Conservation (phyloP, 441 rosid species). For the Gossypium lobatum region DNA sequence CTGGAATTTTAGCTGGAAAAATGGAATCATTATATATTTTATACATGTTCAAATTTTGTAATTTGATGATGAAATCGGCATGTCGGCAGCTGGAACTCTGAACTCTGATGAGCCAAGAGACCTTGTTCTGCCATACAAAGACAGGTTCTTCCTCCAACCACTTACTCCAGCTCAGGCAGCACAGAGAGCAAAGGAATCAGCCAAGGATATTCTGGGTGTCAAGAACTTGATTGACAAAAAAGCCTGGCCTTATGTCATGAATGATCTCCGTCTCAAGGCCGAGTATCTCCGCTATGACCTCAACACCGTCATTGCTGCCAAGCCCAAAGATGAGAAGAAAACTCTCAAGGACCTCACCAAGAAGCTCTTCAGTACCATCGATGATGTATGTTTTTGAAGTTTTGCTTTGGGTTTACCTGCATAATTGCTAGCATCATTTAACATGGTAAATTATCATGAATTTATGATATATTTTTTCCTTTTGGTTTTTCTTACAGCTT, state of each 20-base stretch:
- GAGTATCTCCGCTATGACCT: slow-evolving; percentile 77
- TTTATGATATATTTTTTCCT: not conserved
- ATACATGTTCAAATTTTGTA: not conserved
- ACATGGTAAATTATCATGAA: not conserved
- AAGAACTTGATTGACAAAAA: slow-evolving; percentile 78
- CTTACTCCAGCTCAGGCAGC: slow-evolving; percentile 63
- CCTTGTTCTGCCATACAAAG: slow-evolving; percentile 43
- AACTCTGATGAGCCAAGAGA: slow-evolving; percentile 88
- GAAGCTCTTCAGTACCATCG: slow-evolving; percentile 71
- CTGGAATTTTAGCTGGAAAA: not conserved
- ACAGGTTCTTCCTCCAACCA: slow-evolving; percentile 77
- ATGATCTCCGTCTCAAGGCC: slow-evolving; percentile 76
- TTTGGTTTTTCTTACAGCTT: slow-evolving; percentile 31
- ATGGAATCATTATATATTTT: not conserved
- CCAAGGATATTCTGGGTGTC: slow-evolving; percentile 72
- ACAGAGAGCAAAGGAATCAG: slow-evolving; percentile 78
- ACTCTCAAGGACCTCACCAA: slow-evolving; percentile 63
- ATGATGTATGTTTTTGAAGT: slow-evolving; percentile 35
- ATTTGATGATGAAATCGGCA: not conserved
- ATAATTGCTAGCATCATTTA: not conserved
- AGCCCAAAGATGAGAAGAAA: slow-evolving; percentile 69
- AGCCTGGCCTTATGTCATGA: slow-evolving; percentile 87
- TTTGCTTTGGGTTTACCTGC: not conserved
- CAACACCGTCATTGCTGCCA: slow-evolving; percentile 71
- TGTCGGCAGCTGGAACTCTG: slow-evolving; percentile 75